phyloP scores from a whole-genome alignment of 1,139 yeast species.

The Protomyces pachydermus region DNA sequence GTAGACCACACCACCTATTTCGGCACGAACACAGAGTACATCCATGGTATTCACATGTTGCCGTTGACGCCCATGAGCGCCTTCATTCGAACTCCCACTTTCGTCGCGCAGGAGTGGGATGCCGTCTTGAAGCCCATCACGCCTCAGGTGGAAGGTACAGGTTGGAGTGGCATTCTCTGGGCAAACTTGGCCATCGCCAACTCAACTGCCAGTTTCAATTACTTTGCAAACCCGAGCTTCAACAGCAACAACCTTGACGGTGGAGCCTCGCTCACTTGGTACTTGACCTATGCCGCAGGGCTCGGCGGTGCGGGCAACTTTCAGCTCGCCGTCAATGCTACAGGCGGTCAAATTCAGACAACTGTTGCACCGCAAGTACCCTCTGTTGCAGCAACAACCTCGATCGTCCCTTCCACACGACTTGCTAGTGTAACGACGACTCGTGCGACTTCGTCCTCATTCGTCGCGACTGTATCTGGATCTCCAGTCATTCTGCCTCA shows the following conservation, averaged over 20 bases:
- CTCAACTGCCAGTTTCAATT: constrained; percentile 60
- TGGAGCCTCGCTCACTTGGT: constrained; percentile 90
- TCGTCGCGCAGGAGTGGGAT: constrained; percentile 78
- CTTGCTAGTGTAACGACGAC: neutral
- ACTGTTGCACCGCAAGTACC: neutral
- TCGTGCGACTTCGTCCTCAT: neutral
- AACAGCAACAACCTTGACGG: constrained; percentile 57
- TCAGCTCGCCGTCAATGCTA: neutral
- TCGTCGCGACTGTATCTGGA: neutral
- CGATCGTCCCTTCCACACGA: neutral
- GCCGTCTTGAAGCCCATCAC: constrained; percentile 50
- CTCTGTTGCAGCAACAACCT: neutral
- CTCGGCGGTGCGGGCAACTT: constrained; percentile 34
- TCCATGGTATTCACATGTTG: constrained; percentile 93
- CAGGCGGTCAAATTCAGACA: neutral
- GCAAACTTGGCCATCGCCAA: constrained; percentile 60
- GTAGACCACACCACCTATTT: constrained; percentile 88
- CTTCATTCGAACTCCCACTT: constrained; percentile 61
- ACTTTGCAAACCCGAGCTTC: constrained; percentile 56
- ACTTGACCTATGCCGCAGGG: constrained; percentile 69
- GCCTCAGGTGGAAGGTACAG: constrained; percentile 53
- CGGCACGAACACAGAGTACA: constrained; percentile 69
- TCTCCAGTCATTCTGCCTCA: neutral
- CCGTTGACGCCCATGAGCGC: constrained; percentile 86
- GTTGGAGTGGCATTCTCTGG: constrained; percentile 84